Percentiles rank a stretch among this genome's conserved stretches.
phyloP scores from a whole-genome alignment of 2,329 filamentous ascomycete species.

The Pseudomassariella vexata region DNA sequence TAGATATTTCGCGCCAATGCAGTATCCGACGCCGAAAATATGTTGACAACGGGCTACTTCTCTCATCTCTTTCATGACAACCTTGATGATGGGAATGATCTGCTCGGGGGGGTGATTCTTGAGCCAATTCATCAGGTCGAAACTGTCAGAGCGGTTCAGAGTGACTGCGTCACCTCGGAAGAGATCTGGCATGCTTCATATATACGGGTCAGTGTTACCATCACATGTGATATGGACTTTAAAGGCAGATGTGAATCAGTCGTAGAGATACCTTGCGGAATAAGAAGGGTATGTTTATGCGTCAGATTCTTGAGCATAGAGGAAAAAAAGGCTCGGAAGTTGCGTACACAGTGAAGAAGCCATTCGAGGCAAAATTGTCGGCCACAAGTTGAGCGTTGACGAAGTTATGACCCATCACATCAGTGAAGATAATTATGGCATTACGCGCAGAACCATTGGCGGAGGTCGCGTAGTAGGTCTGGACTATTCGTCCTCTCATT shows the following conservation, averaged over 20 bases:
- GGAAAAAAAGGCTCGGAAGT: too few relatives aligned
- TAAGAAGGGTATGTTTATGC: too few relatives aligned
- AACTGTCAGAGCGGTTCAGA: conserved; percentile 31
- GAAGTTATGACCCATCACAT: conserved; percentile 52
- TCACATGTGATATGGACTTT: too few relatives aligned
- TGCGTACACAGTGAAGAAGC: conserved; percentile 54
- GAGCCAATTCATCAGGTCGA: conserved; percentile 25
- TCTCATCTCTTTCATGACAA: conserved; percentile 25
- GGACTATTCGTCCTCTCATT: too few relatives aligned
- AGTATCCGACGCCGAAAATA: conserved; percentile 36
- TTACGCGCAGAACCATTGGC: conserved; percentile 36
- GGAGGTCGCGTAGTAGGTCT: conserved; percentile 3
- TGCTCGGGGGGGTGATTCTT: conserved; percentile 22
- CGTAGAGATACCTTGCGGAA: too few relatives aligned
- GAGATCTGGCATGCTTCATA: conserved; percentile 59
- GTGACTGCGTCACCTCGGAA: conserved; percentile 50
- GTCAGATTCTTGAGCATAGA: too few relatives aligned
- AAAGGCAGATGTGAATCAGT: too few relatives aligned
- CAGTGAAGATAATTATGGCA: conserved; percentile 50
- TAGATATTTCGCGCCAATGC: conserved; percentile 36
- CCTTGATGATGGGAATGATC: conserved; percentile 27
- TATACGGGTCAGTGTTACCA: too few relatives aligned
- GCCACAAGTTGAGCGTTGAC: conserved; percentile 38
- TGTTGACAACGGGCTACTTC: conserved; percentile 22
- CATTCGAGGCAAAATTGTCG: conserved; percentile 57